These are phyloP conservation scores for Zygosaccharomyces bailii DNA, from an alignment of 805 yeast species.

Conservation along the genomic window DNA sequence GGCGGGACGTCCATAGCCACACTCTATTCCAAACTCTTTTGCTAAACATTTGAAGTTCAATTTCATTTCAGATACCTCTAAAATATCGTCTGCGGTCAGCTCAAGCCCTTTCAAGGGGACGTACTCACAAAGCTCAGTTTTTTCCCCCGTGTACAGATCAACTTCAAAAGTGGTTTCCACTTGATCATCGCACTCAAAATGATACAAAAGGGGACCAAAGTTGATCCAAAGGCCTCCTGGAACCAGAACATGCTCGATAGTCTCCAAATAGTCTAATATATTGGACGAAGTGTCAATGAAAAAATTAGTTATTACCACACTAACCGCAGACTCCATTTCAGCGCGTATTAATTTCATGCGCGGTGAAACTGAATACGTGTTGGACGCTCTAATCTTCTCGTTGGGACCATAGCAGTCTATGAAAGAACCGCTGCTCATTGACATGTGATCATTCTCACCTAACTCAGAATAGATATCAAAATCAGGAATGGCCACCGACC, in stretches of 20 bases:
- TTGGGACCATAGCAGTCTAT: constrained; percentile 56
- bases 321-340: constrained; percentile 38
- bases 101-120: constrained; percentile 46
- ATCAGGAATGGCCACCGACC: constrained; percentile 50
- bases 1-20: constrained; percentile 52
- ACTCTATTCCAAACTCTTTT: constrained; percentile 41
- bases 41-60: constrained; percentile 50
- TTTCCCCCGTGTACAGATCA: constrained; percentile 21
- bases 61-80: constrained; percentile 36
- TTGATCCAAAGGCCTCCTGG: constrained; percentile 53
- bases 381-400: constrained; percentile 21
- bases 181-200: constrained; percentile 51
- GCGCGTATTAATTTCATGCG: constrained; percentile 34
- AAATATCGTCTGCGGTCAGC: constrained; percentile 50
- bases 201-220: constrained; percentile 65
- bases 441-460: constrained; percentile 47
- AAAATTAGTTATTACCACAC: constrained; percentile 49
- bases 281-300: constrained; percentile 57
- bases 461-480: constrained; percentile 36
- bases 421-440: constrained; percentile 67
- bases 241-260: constrained; percentile 44
- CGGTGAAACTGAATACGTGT: constrained; percentile 26
- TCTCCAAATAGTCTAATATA: constrained; percentile 49
- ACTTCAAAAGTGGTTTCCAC: constrained; percentile 26
- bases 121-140: constrained; percentile 21